Conservation (phyloP, 306 rosid species). For the Purshia tridentata region DNA sequence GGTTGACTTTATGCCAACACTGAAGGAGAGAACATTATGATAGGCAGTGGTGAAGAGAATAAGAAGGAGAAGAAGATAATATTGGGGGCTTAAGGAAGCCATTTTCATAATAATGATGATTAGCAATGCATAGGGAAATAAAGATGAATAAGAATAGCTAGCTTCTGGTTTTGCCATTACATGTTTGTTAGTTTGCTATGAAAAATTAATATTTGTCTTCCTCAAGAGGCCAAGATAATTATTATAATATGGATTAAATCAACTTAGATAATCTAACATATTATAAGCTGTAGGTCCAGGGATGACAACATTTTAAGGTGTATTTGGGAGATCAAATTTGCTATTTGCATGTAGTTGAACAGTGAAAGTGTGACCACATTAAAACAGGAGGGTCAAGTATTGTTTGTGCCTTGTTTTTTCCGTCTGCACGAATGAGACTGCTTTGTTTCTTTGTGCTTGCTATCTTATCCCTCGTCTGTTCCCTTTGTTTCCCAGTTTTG, state of each 20-base stretch:
- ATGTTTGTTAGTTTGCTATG: not conserved
- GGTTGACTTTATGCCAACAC: not conserved
- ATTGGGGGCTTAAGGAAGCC: not conserved
- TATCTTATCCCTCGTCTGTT: not conserved
- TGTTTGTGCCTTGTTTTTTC: not conserved
- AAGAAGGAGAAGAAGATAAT: not conserved
- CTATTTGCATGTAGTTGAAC: not conserved
- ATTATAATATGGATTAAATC: too few species aligned
- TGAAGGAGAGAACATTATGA: not conserved
- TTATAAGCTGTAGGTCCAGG: too few species aligned
- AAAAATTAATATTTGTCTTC: too few species aligned
- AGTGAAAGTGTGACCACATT: not conserved
- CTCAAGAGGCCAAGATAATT: too few species aligned
- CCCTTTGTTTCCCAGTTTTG: not conserved
- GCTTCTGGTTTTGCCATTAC: constrained; percentile 11
- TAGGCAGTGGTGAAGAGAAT: not conserved
- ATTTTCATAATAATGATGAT: not conserved
- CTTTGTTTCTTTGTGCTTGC: not conserved
- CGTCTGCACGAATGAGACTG: not conserved
- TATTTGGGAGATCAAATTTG: too few species aligned
- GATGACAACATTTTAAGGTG: too few species aligned
- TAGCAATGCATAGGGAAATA: not conserved
- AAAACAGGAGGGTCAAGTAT: not conserved
- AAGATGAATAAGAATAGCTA: not conserved
- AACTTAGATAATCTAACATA: too few species aligned